Evolutionary conservation across 2,329 filamentous ascomycete species (phyloP).

Genomic region (Peltaster fructicola): DNA sequence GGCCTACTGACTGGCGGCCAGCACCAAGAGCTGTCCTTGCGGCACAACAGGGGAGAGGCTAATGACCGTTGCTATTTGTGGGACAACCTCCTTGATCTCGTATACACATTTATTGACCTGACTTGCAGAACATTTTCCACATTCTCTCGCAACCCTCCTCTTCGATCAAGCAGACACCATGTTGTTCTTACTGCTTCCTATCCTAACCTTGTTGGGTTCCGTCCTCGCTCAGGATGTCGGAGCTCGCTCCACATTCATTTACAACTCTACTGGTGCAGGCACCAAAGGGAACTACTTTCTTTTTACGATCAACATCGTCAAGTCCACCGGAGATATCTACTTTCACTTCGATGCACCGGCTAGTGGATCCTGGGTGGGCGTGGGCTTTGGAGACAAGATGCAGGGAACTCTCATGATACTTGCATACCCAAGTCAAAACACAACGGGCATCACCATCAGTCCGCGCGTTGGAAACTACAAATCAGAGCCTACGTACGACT

Average conservation of each 20-base stretch:
- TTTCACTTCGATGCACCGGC: slow-evolving; percentile 13
- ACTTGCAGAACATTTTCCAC: too few species aligned
- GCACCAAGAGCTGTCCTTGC: too few species aligned
- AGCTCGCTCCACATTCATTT: slow-evolving; percentile 7
- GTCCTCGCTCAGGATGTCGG: too few species aligned
- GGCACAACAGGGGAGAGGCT: too few species aligned
- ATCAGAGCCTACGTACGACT: slow-evolving; percentile 18
- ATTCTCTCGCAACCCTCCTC: too few species aligned
- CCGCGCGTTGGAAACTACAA: slow-evolving; percentile 19
- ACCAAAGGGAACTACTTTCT: slow-evolving; percentile 5
- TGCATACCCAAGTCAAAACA: slow-evolving; percentile 21
- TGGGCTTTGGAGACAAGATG: slow-evolving; percentile 26
- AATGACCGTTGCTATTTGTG: too few species aligned
- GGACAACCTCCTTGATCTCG: too few species aligned
- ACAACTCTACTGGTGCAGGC: slow-evolving; percentile 2
- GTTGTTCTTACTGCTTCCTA: background rate
- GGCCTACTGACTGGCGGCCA: too few species aligned
- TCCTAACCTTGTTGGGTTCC: background rate
- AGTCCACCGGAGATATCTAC: slow-evolving; percentile 7
- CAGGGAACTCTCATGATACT: slow-evolving; percentile 25
- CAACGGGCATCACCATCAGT: slow-evolving; percentile 20
- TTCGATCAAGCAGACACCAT: too few species aligned
- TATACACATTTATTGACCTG: too few species aligned
- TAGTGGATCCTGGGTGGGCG: slow-evolving; percentile 25
- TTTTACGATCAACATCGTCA: slow-evolving; percentile 9